Base-by-base conservation (phyloP, 148 eudicot species). In the Simmondsia chinensis region DNA sequence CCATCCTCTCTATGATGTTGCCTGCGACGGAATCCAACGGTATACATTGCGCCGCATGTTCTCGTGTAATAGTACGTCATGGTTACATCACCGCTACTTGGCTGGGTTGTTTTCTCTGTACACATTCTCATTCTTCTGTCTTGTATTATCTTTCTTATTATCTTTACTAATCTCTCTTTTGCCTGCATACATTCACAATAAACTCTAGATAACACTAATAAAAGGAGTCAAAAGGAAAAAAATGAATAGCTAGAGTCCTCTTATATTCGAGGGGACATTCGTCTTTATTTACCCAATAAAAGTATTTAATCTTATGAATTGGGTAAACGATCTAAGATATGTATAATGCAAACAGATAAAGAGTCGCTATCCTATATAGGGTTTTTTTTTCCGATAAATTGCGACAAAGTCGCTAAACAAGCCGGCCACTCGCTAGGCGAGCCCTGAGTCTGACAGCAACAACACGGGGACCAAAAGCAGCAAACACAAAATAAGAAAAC, bases 1-100 rank as follows among this genome's bases (percentile, higher is more conserved):
- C 77, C 95, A 89, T 89, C 93, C 84, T 84, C 77, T 84, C 97
- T 25, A 89, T 50, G 31, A 89, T 78, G 51, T 89, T 89, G 39
- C 74, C 91, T 4, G 87, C 71, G 32, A 89, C 66, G 41, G 65
- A 65, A 58, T 89, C 85, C 50, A 54, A 51, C 14, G 95, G 75
- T 23, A 62, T 57, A 2, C 53, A 59, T 29, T 43, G 68, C 23
- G 53, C 56, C 0, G 16, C 24, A 29, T 64, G 0, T 46, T 42
- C 42, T 87, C 91, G 2, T 73, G 60, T 49, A 89, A 42, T 20
- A 89, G 52, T 52, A 76, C 77, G 30, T 80, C 93, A 24, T n/a
- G n/a, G 82, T 72, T 22, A 61, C 80, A 50, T 76, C 83, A 19
- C 44, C 63, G 32, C 11, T 16, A 0, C 29, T n/a, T 35, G 5